phyloP scores from a whole-genome alignment of 148 eudicot genomes.

The Amaranthus cruentus region DNA sequence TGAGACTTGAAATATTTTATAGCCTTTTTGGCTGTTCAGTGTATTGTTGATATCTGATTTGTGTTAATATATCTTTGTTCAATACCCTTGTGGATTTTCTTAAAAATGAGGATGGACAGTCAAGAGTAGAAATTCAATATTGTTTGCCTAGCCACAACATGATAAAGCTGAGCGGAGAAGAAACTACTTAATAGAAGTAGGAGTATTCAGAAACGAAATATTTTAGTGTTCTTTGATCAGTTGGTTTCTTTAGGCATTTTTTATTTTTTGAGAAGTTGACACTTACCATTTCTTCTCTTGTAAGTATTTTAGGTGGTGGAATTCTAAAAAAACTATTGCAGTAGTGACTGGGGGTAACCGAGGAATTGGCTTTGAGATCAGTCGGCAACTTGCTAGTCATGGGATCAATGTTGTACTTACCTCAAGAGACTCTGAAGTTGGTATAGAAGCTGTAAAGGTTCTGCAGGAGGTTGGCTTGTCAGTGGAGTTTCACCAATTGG shows the following conservation, averaged over 20 bases:
- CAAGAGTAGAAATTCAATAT: too few relatives aligned
- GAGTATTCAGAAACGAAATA: not conserved
- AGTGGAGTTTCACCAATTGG: conserved; percentile 78
- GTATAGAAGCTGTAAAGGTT: conserved; percentile 77
- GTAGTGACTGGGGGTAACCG: conserved; percentile 95
- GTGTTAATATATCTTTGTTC: not conserved
- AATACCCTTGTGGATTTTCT: not conserved
- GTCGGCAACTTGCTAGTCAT: conserved; percentile 67
- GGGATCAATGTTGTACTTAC: conserved; percentile 78
- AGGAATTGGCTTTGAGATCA: conserved; percentile 95
- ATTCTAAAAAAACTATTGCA: conserved; percentile 51
- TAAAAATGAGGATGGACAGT: not conserved
- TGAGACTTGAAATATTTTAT: too few relatives aligned
- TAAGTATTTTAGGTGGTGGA: conserved; percentile 76
- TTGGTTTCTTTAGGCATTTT: not conserved
- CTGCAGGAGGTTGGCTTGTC: conserved; percentile 73
- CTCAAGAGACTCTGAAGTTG: conserved; percentile 65
- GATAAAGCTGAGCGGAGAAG: not conserved
- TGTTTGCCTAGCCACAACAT: not conserved
- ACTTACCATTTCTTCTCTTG: conserved; percentile 1
- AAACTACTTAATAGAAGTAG: not conserved
- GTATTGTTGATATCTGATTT: not conserved
- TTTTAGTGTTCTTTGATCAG: not conserved
- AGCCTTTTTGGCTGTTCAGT: not conserved
- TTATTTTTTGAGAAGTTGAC: not conserved